A percentile compares a stretch with the other conserved stretches of the same genome.
phyloP scores from a whole-genome alignment of 768 basidiomycete genomes.

The Phlegmacium glaucopus region DNA sequence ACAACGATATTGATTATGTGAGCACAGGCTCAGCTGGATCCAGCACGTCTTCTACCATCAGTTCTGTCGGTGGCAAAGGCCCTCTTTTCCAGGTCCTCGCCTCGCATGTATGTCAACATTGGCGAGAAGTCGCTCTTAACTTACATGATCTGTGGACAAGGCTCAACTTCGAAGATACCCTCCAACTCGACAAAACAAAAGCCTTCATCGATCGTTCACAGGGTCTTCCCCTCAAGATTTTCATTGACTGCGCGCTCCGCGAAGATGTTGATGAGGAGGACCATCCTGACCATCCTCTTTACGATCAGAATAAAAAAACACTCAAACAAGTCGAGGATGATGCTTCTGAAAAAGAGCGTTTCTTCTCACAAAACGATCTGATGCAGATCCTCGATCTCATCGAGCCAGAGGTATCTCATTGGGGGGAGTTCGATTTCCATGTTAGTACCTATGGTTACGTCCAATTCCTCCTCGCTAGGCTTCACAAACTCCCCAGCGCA shows the following conservation, averaged over 20 bases:
- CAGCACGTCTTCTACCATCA: slow-evolving; percentile 6
- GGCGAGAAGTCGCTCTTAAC: slow-evolving; percentile 52
- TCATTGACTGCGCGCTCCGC: slow-evolving; percentile 38
- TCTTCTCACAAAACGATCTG: slow-evolving; percentile 31
- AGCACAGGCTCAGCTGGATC: too few species aligned
- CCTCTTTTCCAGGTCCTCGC: slow-evolving; percentile 49
- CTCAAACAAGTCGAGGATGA: slow-evolving; percentile 8
- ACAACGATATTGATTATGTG: slow-evolving; percentile 6
- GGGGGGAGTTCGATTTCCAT: slow-evolving; percentile 47
- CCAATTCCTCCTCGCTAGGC: slow-evolving; percentile 36
- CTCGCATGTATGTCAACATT: slow-evolving; percentile 60
- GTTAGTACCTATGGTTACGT: slow-evolving; percentile 47
- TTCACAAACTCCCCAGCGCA: slow-evolving; percentile 44
- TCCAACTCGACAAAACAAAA: slow-evolving; percentile 41
- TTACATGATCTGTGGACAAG: slow-evolving; percentile 56
- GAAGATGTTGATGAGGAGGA: slow-evolving; percentile 25
- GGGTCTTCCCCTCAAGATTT: slow-evolving; percentile 50
- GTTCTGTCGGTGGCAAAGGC: slow-evolving; percentile 13
- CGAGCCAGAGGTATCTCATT: slow-evolving; percentile 49
- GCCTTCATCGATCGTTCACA: slow-evolving; percentile 53
- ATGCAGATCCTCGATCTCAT: slow-evolving; percentile 39
- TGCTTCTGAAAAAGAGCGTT: slow-evolving; percentile 9
- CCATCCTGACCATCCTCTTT: slow-evolving; percentile 19
- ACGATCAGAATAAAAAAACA: slow-evolving; percentile 18
- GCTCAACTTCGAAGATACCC: slow-evolving; percentile 36